Base-by-base conservation (phyloP, 345 rosid species). In the Erodium maritimum region DNA sequence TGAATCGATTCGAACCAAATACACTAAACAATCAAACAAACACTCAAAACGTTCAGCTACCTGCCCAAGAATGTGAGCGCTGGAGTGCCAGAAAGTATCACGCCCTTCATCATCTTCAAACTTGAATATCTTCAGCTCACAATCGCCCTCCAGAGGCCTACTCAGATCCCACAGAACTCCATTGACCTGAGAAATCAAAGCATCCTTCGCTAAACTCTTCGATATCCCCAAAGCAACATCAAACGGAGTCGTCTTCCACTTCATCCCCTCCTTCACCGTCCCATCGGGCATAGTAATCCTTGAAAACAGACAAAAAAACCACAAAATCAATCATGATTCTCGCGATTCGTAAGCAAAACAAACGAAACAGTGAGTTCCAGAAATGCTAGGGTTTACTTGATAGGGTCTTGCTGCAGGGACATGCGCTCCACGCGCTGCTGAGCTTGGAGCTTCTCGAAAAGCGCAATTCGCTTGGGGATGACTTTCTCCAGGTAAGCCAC, bases 21-120 rank as follows among this genome's bases (percentile, higher is more conserved):
- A 42, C 48, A 42, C 25, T 19, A 11, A 19, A 29, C 20, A 29
- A 54, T 54, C 24, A 29, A 29, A 29, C 5, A 29, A 29, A 29
- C 9, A 29, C 37, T 5, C 17, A 16, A 42, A 42, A 42, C 18
- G 51, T 20, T 29, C 11, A 19, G 22, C 29, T 66, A 88, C 99
- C 95, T 89, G 87, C 54, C 99, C 99, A 61, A 94, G 95, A 71
- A 94, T 87, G 75, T 94, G 97, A n/a, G 99, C 97, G 54, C 99
- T 42, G 17, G 48, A 42, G 48, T 42, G 48, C 48, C 48, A 42
- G 17, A 42, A 42, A 42, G 48, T 42, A 16, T 42, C 48, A 3
- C 97, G 86, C 2, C 99, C 99, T 71, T 85, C 86, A 10, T 93
- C 94, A 1, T 61, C 72, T 23, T 90, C 96, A 51, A 90, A 94